Conservation (phyloP, 768 basidiomycete genomes). For the Mycena indigotica region DNA sequence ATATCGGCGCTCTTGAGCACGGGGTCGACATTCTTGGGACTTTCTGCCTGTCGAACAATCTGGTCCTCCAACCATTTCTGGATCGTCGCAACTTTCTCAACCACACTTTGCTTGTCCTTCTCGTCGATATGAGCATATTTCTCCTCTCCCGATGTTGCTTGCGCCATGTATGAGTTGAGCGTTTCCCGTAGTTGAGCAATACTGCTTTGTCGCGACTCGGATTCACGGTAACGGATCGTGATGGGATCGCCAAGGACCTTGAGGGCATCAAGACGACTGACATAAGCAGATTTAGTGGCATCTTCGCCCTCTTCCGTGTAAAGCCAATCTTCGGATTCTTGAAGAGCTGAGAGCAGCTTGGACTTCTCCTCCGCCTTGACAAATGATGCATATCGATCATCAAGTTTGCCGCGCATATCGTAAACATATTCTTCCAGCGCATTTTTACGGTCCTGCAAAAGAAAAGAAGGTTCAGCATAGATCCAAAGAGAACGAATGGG, state of each 20-base stretch:
- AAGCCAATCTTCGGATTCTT: constrained; percentile 92
- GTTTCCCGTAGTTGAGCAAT: constrained; percentile 82
- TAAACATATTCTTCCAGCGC: constrained; percentile 99
- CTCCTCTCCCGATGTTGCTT: constrained; percentile 84
- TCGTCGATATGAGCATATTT: constrained; percentile 87
- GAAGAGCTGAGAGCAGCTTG: constrained; percentile 67
- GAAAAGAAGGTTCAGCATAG: too few species aligned
- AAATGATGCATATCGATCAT: constrained; percentile 80
- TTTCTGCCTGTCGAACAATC: constrained; percentile 82
- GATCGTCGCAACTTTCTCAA: constrained; percentile 87
- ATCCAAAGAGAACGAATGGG: too few species aligned
- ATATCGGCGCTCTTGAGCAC: constrained; percentile 82
- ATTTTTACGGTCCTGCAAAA: constrained; percentile 87
- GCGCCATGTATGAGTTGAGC: constrained; percentile 80
- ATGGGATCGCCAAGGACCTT: constrained; percentile 88
- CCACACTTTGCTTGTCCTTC: constrained; percentile 80
- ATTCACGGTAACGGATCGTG: constrained; percentile 77
- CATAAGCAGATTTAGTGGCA: constrained; percentile 93
- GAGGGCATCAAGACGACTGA: constrained; percentile 76
- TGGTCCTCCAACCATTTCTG: constrained; percentile 98
- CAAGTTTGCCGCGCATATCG: constrained; percentile 90
- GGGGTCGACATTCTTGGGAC: constrained; percentile 86
- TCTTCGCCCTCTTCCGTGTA: constrained; percentile 98
- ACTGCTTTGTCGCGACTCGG: constrained; percentile 75
- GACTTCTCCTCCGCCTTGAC: constrained; percentile 78